Percentiles rank a stretch among this genome's conserved stretches.
These are phyloP conservation scores for Rhizopus arrhizus DNA, from an alignment of 371 early-diverging fungal genomes.

Conservation along the genomic window DNA sequence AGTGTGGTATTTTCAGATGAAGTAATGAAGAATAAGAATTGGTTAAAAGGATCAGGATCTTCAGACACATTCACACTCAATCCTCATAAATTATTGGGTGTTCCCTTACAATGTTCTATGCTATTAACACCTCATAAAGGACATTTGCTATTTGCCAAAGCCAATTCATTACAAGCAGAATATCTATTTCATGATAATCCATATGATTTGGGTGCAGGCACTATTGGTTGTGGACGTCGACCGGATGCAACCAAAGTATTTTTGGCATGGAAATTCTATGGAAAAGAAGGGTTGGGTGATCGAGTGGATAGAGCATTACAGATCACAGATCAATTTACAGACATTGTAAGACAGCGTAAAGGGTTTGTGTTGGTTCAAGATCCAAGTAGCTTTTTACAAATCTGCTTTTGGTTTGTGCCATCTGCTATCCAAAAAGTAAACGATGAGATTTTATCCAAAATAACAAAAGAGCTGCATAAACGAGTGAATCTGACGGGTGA, in stretches of 20 bases:
- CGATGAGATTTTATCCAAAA: slow-evolving; percentile 39
- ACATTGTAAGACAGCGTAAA: slow-evolving; percentile 31
- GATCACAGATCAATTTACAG: slow-evolving; percentile 44
- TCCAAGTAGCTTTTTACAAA: slow-evolving; percentile 54
- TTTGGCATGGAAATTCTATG: slow-evolving; percentile 82
- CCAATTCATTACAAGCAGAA: slow-evolving; percentile 67
- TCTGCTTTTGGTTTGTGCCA: slow-evolving; percentile 76
- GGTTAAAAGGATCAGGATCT: slow-evolving; percentile 58
- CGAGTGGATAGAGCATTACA: slow-evolving; percentile 58
- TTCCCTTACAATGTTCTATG: slow-evolving; percentile 83
- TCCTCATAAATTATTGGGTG: slow-evolving; percentile 87
- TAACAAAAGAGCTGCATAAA: slow-evolving; percentile 59
- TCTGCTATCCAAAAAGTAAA: slow-evolving; percentile 24
- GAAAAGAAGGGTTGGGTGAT: slow-evolving; percentile 50
- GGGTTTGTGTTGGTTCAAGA: slow-evolving; percentile 42
- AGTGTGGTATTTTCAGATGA: slow-evolving; percentile 64
- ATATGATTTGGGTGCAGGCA: slow-evolving; percentile 81
- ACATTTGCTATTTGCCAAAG: slow-evolving; percentile 50
- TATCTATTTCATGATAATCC: slow-evolving; percentile 79
- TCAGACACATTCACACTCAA: slow-evolving; percentile 80
- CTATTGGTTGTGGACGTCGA: slow-evolving; percentile 84
- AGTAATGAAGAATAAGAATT: slow-evolving; percentile 39
- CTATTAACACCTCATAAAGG: slow-evolving; percentile 63
- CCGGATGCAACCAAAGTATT: slow-evolving; percentile 86
- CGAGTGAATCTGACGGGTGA: slow-evolving; percentile 55